Evolutionary conservation across 1,139 yeast genomes (phyloP), one percentile per base, ranked within the genome.

Genomic region (Taphrina communis): DNA sequence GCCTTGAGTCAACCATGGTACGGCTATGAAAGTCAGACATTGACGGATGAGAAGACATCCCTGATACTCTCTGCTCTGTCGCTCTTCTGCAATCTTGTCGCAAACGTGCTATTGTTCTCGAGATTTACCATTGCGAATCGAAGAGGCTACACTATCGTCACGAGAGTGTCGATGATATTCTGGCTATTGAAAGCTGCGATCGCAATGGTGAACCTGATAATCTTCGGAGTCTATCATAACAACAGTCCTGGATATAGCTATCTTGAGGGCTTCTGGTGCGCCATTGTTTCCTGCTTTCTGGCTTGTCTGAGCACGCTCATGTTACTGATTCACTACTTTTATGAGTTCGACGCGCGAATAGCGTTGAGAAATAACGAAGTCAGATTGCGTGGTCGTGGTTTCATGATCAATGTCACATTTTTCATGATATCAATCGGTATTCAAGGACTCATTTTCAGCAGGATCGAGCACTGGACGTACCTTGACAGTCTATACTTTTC

Each of bases 1-100:
- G 62, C 68, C n/a, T 51, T 65, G 31, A 25, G 62, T 7, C 68
- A 65, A 42, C 68, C 63, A 11, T 65, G 68, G 68, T 57, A 65
- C 12, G 68, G 68, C 35, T 19, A 36, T n/a, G 68, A 65, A 39
- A 44, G 17, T 12, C 51, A 56, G 44, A 12, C n/a, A 19, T 31
- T 63, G 17, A 63, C 68, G 41, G 68, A 65, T 21, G 63, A 56
- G 19, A 50, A 11, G 41, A 48, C 52, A 21, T 56, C 57, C 19
- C 41, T 65, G 21, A 50, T 65, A 1, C 63, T 65, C 9, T 65
- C 68, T 11, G 21, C 58, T 9, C 50, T 65, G 36, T 56, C 63
- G 7, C 46, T 65, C 17, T 56, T 57, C 42, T 50, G 38, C 51
- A 57, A 65, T 46, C 17, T 65, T 12, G 44, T 57, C 11, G 68